Percentiles rank a stretch among this genome's conserved stretches.
These are phyloP conservation scores for Luzula sylvatica DNA, from an alignment of 176 grass and related monocot genomes.

Conservation along the genomic window DNA sequence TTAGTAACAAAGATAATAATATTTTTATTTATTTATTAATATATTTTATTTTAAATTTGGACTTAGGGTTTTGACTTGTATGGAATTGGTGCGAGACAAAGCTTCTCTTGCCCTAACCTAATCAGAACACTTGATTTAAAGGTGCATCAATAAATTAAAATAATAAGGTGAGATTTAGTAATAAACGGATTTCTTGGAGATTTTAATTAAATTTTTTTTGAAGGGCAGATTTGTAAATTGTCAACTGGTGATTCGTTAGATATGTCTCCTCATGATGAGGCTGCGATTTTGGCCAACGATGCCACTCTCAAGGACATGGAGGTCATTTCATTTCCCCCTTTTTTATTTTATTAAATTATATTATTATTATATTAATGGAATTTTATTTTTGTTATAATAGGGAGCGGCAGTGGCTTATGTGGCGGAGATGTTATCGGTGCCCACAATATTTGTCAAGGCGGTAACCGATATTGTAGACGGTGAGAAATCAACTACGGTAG, in stretches of 20 bases:
- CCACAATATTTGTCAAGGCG: conserved; percentile 70
- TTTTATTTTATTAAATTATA: neutral
- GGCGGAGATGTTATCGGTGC: conserved; percentile 57
- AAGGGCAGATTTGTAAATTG: conserved; percentile 61
- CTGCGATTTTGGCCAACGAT: conserved; percentile 55
- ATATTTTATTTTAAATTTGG: neutral
- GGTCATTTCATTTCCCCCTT: conserved; percentile 27
- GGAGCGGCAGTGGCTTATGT: conserved; percentile 89
- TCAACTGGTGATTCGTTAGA: conserved; percentile 96
- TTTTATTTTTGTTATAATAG: conserved; percentile 25
- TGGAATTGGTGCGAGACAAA: conserved; percentile 56
- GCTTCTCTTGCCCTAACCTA: conserved; percentile 54
- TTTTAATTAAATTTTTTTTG: no score
- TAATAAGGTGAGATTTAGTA: no score
- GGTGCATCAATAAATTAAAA: conserved; percentile 19
- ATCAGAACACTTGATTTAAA: conserved; percentile 63
- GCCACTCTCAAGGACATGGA: conserved; percentile 98
- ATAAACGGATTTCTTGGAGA: no score
- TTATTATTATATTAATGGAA: neutral
- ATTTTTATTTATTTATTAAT: no score
- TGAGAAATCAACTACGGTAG: conserved; percentile 65
- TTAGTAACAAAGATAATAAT: no score
- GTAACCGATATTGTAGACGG: conserved; percentile 89
- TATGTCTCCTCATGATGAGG: conserved; percentile 68
- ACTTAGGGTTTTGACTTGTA: conserved; percentile 85